Conservation (phyloP, 768 basidiomycete species). For the Mycena maculata region DNA sequence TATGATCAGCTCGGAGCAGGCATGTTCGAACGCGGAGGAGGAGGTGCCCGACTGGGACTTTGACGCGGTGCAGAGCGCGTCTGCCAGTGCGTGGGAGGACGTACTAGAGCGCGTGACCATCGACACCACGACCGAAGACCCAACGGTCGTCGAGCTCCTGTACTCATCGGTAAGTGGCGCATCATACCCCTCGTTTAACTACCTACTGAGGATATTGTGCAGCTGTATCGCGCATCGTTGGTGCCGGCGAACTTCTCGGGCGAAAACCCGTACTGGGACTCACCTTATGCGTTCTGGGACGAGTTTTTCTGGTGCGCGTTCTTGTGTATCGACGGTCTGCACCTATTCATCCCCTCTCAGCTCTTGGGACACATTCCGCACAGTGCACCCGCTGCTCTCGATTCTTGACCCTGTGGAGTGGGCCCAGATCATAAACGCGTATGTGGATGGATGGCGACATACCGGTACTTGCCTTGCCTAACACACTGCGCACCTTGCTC, state of each 20-base stretch:
- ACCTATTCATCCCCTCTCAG: conserved; percentile 36
- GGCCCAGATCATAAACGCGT: conserved; percentile 60
- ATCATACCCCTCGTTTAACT: neutral
- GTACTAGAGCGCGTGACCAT: conserved; percentile 52
- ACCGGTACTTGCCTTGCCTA: conserved; percentile 47
- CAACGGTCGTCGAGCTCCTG: conserved; percentile 55
- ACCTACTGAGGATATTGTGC: neutral
- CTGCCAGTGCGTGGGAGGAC: conserved; percentile 55
- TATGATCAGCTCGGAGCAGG: conserved; percentile 62
- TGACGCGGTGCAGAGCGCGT: conserved; percentile 52
- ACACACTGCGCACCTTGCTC: neutral
- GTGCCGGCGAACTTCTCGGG: conserved; percentile 62
- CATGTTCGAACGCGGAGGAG: conserved; percentile 66
- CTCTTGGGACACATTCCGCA: conserved; percentile 67
- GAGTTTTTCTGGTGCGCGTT: conserved; percentile 59
- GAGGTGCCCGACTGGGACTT: conserved; percentile 65
- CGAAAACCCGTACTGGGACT: conserved; percentile 65
- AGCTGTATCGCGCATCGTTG: conserved; percentile 63
- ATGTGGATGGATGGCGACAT: conserved; percentile 63
- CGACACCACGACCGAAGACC: conserved; percentile 51
- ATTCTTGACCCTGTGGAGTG: conserved; percentile 58
- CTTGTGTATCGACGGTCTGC: too few relatives aligned
- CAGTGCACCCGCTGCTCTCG: conserved; percentile 62
- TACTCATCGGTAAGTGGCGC: conserved; percentile 57
- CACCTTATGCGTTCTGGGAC: conserved; percentile 60